phyloP scores from a whole-genome alignment of 257 asterid species.

The Jacaranda copaia region DNA sequence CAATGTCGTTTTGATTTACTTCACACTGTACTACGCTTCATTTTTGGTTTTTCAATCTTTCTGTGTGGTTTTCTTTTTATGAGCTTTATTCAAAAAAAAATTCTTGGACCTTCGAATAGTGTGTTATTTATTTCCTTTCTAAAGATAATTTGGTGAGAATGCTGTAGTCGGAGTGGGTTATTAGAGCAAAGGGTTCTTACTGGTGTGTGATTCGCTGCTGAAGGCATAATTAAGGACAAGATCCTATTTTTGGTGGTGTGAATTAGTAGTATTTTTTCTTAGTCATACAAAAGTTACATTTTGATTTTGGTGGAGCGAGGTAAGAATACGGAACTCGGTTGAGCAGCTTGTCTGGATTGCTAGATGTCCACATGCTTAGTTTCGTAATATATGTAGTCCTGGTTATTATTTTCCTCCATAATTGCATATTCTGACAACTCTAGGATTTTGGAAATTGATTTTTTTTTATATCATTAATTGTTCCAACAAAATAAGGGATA shows the following conservation, averaged over 20 bases:
- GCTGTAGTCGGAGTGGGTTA: background rate
- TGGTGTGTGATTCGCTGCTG: slow-evolving; percentile 20
- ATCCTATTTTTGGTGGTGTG: background rate
- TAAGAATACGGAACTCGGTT: background rate
- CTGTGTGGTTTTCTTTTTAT: background rate
- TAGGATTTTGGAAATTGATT: background rate
- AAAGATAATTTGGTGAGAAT: background rate
- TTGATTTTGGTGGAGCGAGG: background rate
- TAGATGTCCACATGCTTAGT: slow-evolving; percentile 12
- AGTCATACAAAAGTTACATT: background rate
- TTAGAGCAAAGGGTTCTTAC: background rate
- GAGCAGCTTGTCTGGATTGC: background rate
- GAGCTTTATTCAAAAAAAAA: too few relatives aligned
- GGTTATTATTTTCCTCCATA: background rate
- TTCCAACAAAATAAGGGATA: background rate
- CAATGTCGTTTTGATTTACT: slow-evolving; percentile 1
- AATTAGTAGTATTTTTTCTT: background rate
- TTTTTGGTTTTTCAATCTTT: background rate
- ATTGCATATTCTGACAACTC: background rate
- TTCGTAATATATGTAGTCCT: slow-evolving; percentile 2
- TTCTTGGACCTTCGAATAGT: background rate
- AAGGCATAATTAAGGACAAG: slow-evolving; percentile 2
- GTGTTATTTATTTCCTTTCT: background rate
- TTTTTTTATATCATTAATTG: background rate
- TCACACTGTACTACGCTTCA: background rate